Evolutionary conservation across 2,329 filamentous ascomycete genomes (phyloP).

Genomic region (Colletotrichum simmondsii): DNA sequence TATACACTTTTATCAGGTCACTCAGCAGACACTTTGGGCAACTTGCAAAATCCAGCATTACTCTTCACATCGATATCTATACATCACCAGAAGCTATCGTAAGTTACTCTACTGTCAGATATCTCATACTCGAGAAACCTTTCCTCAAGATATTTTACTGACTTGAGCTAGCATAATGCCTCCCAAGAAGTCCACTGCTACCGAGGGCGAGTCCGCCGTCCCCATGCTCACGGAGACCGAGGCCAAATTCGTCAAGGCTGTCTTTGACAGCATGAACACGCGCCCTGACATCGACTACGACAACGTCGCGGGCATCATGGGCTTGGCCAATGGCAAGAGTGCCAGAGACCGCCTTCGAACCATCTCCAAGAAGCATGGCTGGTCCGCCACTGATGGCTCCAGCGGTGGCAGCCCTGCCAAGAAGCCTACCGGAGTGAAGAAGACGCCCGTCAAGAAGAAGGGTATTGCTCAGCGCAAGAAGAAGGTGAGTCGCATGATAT

Average conservation of each 20-base stretch:
- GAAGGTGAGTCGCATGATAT: neutral
- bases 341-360: constrained; percentile 54
- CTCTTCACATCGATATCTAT: neutral
- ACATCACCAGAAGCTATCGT: neutral
- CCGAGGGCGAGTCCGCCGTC: constrained; percentile 34
- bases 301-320: constrained; percentile 46
- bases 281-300: constrained; percentile 55
- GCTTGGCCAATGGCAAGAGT: constrained; percentile 51
- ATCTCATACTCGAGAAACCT: too few relatives aligned
- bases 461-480: constrained; percentile 39
- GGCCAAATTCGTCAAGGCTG: constrained; percentile 51
- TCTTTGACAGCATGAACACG: constrained; percentile 54
- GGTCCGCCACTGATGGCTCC: constrained; percentile 42
- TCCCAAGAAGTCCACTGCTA: constrained; percentile 42
- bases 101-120: neutral
- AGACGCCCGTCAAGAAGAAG: constrained; percentile 45
- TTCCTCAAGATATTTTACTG: neutral
- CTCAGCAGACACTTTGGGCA: neutral
- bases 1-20: neutral
- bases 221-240: constrained; percentile 47
- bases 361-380: constrained; percentile 52
- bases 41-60: too few relatives aligned
- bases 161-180: constrained; percentile 40
- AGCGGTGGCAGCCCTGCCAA: constrained; percentile 5
- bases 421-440: constrained; percentile 45